Evolutionary conservation across 164 flowering plant species (phyloP), one percentile per base, ranked within the genome.

Genomic region (Kalanchoe fedtschenkoi): DNA sequence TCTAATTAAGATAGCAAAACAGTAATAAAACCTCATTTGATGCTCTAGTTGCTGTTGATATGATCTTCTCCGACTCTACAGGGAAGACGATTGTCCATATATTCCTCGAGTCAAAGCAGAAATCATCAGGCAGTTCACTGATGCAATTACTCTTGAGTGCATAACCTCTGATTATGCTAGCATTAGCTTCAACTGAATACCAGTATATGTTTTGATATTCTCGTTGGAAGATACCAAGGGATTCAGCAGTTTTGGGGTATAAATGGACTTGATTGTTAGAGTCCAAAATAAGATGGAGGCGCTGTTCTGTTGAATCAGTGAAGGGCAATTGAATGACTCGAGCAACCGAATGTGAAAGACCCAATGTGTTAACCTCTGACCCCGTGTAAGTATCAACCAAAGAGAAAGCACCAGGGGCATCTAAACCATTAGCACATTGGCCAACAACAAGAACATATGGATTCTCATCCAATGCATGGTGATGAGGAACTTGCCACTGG

Each of bases 401-500:
- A n/a, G 99, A 88, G 71, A 88, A 83, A 65, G 80, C 78, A 63
- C 83, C 85, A 0, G 75, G 75, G 34, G 88, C 75, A 74, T 74
- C 76, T 10, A 72, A 63, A 78, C 78, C 59, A 60, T 14, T 63
- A 34, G 80, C 84, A 77, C 99, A 95, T 66, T 78, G 74, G 63
- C 99, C 99, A 73, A 88, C 80, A 30, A 90, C 71, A 68, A 95
- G 88, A 71, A 95, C 81, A 62, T 95, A 85, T 68, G 99, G 99
- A 71, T 91, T 86, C 64, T 84, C 85, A 75, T 95, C 91, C 82
- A 90, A 34, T 19, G 93, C 97, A 79, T 87, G 96, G 74, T 90
- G 97, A 79, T 95, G 99, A 42, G 97, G 97, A 24, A 80, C 83
- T 75, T 81, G 92, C 97, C 98, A 93, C 66, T 84, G 95, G 64